Percentiles rank a stretch among this genome's conserved stretches.
phyloP scores from a whole-genome alignment of 164 flowering plant genomes.

The Tetracentron sinense region DNA sequence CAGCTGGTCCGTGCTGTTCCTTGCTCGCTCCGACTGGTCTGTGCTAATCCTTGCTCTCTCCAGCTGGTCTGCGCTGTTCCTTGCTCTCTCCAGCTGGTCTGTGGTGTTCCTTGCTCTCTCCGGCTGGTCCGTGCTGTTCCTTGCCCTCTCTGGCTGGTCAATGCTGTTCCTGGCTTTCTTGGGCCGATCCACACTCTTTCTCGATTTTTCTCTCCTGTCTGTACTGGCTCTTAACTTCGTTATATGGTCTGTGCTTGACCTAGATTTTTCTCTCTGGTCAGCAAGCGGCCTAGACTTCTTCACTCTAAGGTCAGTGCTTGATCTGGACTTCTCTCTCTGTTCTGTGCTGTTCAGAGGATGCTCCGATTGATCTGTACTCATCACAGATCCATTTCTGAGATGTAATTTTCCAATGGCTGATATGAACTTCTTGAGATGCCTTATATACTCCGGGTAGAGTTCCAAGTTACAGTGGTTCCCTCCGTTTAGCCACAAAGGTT shows the following conservation, averaged over 20 bases:
- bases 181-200: no score
- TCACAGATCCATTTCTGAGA: conserved; percentile 11
- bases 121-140: no score
- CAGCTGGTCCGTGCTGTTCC: conserved; percentile 34
- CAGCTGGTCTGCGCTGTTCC: conserved; percentile 32
- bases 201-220: no score
- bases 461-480: conserved; percentile 98
- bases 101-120: conserved; percentile 52
- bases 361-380: conserved; percentile 19
- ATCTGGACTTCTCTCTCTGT: no score
- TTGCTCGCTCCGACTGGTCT: conserved; percentile 33
- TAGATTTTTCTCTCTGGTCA: conserved; percentile 54
- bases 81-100: conserved; percentile 44
- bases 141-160: no score
- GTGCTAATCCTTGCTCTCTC: conserved; percentile 52
- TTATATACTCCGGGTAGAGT: conserved; percentile 92
- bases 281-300: conserved; percentile 38
- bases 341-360: conserved; percentile 16
- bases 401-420: conserved; percentile 76
- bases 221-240: no score
- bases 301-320: conserved; percentile 28
- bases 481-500: conserved; percentile 92
- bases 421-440: conserved; percentile 81
- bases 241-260: conserved; percentile 39
- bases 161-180: no score